Evolutionary conservation across 768 basidiomycete species (phyloP), one percentile per base, ranked within the genome.

Genomic region (Mycena galopus): DNA sequence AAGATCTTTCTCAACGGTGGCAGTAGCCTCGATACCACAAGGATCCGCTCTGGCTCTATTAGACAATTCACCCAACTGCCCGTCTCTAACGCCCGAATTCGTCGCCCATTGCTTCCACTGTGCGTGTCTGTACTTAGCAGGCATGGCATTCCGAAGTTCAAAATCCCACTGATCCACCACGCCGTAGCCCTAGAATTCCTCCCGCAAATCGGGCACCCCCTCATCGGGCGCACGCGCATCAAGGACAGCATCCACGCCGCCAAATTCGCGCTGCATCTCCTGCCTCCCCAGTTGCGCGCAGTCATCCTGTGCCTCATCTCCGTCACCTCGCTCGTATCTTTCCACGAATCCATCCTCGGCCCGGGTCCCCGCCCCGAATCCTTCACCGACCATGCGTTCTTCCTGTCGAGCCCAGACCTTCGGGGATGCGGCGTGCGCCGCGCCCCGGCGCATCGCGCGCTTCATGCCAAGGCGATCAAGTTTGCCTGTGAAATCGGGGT

Each of bases 271-370:
- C 35, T 66, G 39, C 17, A 39, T 5, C 70, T 60, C 21, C 57
- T 72, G 21, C 51, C 57, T 10, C 71, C 65, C 1, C 51, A 56
- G 50, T 21, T 39, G 27, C 51, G 66, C 3, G 71, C 67, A 14
- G 60, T 72, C 10, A 65, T 53, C 3, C 59, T 72, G 10, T 72
- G 71, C 55, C 61, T 66, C 29, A 53, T 66, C 27, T 57, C 70
- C 11, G 1, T 35, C 35, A 9, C 57, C 10, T 50, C 70, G 11
- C 70, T 55, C 5, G 25, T 61, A 21, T 66, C 64, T 9, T 72
- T 67, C 71, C 42, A 72, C 32, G 65, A 61, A 35, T 25, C 59
- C 2, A 44, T 72, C 3, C 59, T 72, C 9, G 71, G 71, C 12
- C 33, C 47, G 0, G 71, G 71, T 14, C 47, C 47, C 9, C 67